Evolutionary conservation across 257 asterid genomes (phyloP), one percentile per base, ranked within the genome.

Genomic region (Fraxinus cuspidata): DNA sequence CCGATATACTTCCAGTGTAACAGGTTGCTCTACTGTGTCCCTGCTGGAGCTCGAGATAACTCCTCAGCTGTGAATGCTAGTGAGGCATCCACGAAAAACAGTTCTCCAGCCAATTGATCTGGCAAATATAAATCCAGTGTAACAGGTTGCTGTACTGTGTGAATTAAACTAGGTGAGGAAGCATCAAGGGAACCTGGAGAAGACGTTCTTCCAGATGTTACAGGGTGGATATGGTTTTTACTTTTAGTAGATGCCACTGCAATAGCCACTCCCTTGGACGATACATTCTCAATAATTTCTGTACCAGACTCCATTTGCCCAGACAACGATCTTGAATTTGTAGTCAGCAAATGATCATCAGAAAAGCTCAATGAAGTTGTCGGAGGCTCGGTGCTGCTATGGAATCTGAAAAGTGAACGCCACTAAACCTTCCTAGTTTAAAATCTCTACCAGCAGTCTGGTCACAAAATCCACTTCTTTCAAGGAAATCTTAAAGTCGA

Each of bases 71-170:
- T 92, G 83, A 94, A 94, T 51, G 80, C 53, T 16, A 94, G 84
- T 29, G 95, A 92, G 27, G 87, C 82, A 77, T 92, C 96, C 81
- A 94, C 79, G 86, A 92, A 94, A 83, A 88, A 89, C 56, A 94
- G 83, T 73, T 94, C 97, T 77, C 98, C n/a, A 37, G 91, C 96
- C 87, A 94, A 86, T 70, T 96, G 87, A 84, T 94, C 98, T 3
- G 98, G 98, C 1, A 97, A 94, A 83, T 86, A 86, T 75, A 92
- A 95, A 63, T 94, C 92, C 84, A 94, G 73, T 5, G 86, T 71
- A 71, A 81, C 94, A 2, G 95, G 86, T 71, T 83, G 96, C 72
- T 91, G 97, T 34, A 89, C 40, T 21, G 96, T 78, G 78, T 86
- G 89, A 2, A 91, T 70, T 28, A 91, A 84, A 78, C 86, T 92